Conservation (phyloP, 1,139 yeast genomes). For the Insectozyma bohioensis region DNA sequence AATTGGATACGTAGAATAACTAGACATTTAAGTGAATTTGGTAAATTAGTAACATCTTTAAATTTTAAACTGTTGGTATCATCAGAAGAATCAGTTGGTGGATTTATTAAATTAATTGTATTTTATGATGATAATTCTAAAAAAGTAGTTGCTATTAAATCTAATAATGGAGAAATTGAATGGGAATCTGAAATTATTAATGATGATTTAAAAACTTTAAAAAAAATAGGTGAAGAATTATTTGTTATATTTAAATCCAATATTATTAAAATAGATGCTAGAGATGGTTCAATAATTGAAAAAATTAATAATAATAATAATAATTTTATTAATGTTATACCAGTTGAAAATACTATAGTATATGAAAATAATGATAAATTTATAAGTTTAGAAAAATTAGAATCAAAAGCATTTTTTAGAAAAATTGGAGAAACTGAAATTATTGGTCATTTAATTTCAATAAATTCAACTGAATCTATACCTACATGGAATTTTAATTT, state of each 20-base stretch:
- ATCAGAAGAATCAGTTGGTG: constrained; percentile 17
- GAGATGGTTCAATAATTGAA: constrained; percentile 23
- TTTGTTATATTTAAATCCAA: constrained; percentile 22
- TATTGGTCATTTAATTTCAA: constrained; percentile 24
- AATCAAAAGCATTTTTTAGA: constrained; percentile 14
- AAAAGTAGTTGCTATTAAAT: constrained; percentile 30
- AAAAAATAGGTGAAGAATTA: constrained; percentile 16
- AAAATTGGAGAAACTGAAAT: constrained; percentile 15
- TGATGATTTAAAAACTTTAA: constrained; percentile 19
- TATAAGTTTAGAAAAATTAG: not conserved
- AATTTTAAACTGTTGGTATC: constrained; percentile 8
- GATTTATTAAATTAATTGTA: constrained; percentile 35
- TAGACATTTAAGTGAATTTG: constrained; percentile 39
- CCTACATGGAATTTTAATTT: constrained; percentile 32
- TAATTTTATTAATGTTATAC: constrained; percentile 7
- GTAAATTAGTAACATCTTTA: constrained; percentile 22
- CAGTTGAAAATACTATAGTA: constrained; percentile 9
- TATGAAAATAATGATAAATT: constrained; percentile 10
- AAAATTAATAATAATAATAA: constrained; percentile 9
- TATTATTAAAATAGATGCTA: constrained; percentile 21
- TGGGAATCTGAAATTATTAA: constrained; percentile 25
- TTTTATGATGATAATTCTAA: constrained; percentile 24
- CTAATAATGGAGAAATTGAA: constrained; percentile 26
- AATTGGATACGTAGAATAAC: constrained; percentile 32
- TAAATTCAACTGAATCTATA: constrained; percentile 10